Evolutionary conservation across 345 rosid species (phyloP).

Genomic region (Melaleuca alternifolia): DNA sequence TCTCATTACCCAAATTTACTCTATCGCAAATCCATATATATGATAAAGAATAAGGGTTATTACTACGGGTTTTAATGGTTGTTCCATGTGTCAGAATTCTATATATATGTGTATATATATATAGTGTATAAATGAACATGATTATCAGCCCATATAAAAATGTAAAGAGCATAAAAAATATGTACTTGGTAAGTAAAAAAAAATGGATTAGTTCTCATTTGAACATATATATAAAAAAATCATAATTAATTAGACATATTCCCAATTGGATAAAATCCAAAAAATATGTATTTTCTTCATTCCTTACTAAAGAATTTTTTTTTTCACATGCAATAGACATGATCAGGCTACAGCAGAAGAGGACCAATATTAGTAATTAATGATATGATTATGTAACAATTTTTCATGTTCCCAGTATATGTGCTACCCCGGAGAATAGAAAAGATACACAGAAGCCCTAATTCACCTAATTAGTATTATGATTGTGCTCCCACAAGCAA

Average conservation of each 20-base stretch:
- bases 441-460: not conserved
- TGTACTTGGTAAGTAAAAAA: not conserved
- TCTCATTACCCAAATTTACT: not conserved
- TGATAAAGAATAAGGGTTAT: not conserved
- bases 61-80: not conserved
- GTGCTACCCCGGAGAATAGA: not conserved
- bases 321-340: not conserved
- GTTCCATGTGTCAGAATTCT: not conserved
- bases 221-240: not conserved
- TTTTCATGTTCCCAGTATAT: not conserved
- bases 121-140: not conserved
- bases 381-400: not conserved
- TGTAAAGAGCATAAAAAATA: not conserved
- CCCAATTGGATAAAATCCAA: not conserved
- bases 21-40: not conserved
- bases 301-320: not conserved
- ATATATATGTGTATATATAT: too few species aligned
- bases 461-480: not conserved
- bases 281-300: not conserved
- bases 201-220: not conserved
- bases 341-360: not conserved
- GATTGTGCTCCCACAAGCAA: not conserved
- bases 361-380: not conserved
- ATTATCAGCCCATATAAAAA: not conserved
- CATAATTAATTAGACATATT: not conserved